A percentile compares a stretch with the other conserved stretches of the same genome.
These are phyloP conservation scores for Ananas comosus DNA, from an alignment of 176 grass and related monocot species.

Conservation along the genomic window DNA sequence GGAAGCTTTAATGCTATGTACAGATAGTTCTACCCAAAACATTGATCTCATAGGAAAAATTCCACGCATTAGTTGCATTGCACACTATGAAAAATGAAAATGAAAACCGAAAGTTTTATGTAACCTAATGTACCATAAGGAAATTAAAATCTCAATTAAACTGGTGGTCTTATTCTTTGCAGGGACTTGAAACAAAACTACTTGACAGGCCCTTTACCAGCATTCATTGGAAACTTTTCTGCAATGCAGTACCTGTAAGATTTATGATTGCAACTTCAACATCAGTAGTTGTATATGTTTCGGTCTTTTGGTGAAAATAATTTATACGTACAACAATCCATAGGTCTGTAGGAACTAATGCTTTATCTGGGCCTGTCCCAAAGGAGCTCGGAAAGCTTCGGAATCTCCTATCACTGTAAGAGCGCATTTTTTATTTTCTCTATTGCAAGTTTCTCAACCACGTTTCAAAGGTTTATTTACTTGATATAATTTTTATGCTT, in stretches of 20 bases:
- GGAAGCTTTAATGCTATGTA: too few relatives aligned
- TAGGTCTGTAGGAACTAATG: slow-evolving; percentile 56
- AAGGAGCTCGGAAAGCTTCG: slow-evolving; percentile 75
- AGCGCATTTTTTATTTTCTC: neutral
- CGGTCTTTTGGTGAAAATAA: neutral
- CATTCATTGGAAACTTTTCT: neutral
- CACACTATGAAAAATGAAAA: too few relatives aligned
- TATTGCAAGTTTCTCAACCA: neutral
- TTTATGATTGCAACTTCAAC: neutral
- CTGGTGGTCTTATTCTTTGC: neutral
- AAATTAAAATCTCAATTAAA: too few relatives aligned
- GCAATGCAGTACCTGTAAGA: neutral
- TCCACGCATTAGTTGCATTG: too few relatives aligned
- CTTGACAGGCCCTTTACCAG: neutral
- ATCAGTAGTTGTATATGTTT: neutral
- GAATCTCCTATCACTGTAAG: slow-evolving; percentile 47
- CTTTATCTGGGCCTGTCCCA: slow-evolving; percentile 71
- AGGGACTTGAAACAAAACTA: neutral
- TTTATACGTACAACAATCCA: slow-evolving; percentile 1
- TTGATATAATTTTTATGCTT: neutral
- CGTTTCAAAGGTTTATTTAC: too few relatives aligned
- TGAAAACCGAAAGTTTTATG: too few relatives aligned
- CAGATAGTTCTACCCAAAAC: too few relatives aligned
- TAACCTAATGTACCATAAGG: too few relatives aligned
- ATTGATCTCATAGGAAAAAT: too few relatives aligned